Conservation (phyloP, 495 filamentous ascomycete genomes). For the Gamarada debralockiae region DNA sequence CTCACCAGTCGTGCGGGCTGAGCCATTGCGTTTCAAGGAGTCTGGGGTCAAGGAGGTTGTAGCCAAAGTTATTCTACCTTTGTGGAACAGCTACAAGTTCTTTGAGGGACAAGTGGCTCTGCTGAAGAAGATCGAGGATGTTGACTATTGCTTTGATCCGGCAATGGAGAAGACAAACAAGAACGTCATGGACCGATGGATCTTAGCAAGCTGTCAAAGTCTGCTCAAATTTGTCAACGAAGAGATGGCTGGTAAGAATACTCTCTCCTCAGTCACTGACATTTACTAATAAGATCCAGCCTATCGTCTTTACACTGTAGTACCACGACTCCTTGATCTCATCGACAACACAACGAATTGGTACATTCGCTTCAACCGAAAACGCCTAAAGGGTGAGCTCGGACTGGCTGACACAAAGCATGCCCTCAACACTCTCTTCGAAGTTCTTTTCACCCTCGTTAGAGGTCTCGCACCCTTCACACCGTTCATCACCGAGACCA, state of each 20-base stretch:
- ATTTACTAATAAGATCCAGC: conserved; percentile 29
- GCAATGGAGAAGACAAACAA: conserved; percentile 67
- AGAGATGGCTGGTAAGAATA: conserved; percentile 74
- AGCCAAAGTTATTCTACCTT: conserved; percentile 83
- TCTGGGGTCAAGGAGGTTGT: conserved; percentile 93
- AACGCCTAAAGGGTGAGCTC: conserved; percentile 90
- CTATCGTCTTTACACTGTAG: conserved; percentile 91
- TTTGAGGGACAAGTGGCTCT: conserved; percentile 94
- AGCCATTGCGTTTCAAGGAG: conserved; percentile 90
- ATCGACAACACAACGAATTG: conserved; percentile 98
- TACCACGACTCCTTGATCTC: conserved; percentile 79
- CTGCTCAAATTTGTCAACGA: conserved; percentile 89
- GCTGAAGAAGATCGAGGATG: conserved; percentile 80
- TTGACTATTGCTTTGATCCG: conserved; percentile 79
- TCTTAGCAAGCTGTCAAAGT: conserved; percentile 88
- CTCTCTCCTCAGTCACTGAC: background rate
- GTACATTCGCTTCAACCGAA: conserved; percentile 99
- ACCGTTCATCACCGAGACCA: conserved; percentile 91
- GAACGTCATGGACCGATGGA: conserved; percentile 98
- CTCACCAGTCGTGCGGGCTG: conserved; percentile 91
- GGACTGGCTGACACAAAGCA: conserved; percentile 84
- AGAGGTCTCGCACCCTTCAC: conserved; percentile 90
- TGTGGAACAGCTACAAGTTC: conserved; percentile 99
- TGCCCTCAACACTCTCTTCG: conserved; percentile 94
- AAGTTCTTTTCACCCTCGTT: conserved; percentile 86